Evolutionary conservation across 441 rosid genomes (phyloP).

Genomic region (Mallotus japonicus): DNA sequence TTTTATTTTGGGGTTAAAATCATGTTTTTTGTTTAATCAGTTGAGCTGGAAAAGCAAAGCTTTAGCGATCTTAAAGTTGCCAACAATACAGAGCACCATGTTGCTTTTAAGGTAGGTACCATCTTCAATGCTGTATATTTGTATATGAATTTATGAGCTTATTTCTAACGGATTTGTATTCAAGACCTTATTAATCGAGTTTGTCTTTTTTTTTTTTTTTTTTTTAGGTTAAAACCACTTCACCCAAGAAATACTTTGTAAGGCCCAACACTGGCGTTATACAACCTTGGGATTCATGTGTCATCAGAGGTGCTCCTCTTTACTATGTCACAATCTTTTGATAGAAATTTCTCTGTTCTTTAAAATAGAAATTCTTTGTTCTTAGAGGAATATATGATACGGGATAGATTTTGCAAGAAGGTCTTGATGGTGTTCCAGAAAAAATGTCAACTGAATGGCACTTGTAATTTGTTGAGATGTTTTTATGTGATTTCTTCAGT

Average conservation of each 20-base stretch:
- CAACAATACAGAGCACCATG: slow-evolving; percentile 84
- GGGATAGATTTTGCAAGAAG: background rate
- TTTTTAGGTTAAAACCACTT: slow-evolving; percentile 90
- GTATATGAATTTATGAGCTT: background rate
- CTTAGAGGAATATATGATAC: no score
- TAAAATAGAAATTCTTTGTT: no score
- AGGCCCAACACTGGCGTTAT: slow-evolving; percentile 93
- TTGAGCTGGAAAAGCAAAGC: slow-evolving; percentile 84
- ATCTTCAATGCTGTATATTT: slow-evolving; percentile 2
- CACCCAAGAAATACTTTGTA: slow-evolving; percentile 98
- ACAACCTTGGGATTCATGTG: slow-evolving; percentile 89
- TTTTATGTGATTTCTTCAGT: slow-evolving; percentile 13
- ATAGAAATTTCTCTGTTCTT: slow-evolving; percentile 2
- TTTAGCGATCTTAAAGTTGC: slow-evolving; percentile 84
- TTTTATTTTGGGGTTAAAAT: slow-evolving; percentile 24
- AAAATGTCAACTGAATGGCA: background rate
- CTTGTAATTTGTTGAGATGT: slow-evolving; percentile 5
- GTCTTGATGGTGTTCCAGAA: background rate
- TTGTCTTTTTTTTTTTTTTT: background rate
- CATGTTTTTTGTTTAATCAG: slow-evolving; percentile 41
- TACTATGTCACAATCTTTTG: slow-evolving; percentile 16
- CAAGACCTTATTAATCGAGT: background rate
- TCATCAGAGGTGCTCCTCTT: slow-evolving; percentile 62
- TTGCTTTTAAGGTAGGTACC: slow-evolving; percentile 97
- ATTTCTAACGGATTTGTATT: slow-evolving; percentile 4